Base-by-base conservation (phyloP, 257 asterid species). In the Perilla frutescens region DNA sequence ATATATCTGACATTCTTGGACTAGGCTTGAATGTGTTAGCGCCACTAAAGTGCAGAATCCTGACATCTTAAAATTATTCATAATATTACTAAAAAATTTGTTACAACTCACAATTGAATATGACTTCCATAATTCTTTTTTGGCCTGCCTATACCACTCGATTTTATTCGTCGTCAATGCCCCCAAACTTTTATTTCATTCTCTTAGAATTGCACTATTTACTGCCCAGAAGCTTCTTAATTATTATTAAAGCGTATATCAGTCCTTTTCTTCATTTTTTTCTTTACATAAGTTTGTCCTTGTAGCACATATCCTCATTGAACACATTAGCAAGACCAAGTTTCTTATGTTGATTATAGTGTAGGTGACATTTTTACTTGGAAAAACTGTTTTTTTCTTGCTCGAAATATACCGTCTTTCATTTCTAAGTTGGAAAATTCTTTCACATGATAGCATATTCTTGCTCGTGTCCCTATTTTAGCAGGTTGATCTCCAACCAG, bases 401-500 rank as follows among this genome's bases (percentile, higher is more conserved):
- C 63, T 43, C n/a, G 7, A 13, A 41, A 20, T 36, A 37, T 11
- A 4, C 4, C 1, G 10, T 26, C 71, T 72, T 53, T 26, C 15
- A 20, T 62, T 62, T 51, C 57, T 10, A 5, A 26, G 41, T 58
- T 62, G 2, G 34, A 26, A 11, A 14, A 11, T 43, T 14, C 7
- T 14, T 49, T 29, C 20, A 49, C 62, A n/a, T 20, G 26, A 20
- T 20, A 20, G 26, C 26, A 20, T 20, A 20, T 20, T 20, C 26
- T 7, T 69, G 44, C 15, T 66, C 41, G 51, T 11, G 37, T 8
- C 34, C 34, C 41, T 48, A 44, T 26, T 71, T 51, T 45, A 45
- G 57, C 86, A 81, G 89, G 53, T 71, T 66, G 81, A 74, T 63
- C 82, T 85, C 67, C 86, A 49, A 40, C 81, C 74, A 63, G 88